phyloP scores from a whole-genome alignment of 2,329 filamentous ascomycete genomes.

The Aureobasidium vineae region DNA sequence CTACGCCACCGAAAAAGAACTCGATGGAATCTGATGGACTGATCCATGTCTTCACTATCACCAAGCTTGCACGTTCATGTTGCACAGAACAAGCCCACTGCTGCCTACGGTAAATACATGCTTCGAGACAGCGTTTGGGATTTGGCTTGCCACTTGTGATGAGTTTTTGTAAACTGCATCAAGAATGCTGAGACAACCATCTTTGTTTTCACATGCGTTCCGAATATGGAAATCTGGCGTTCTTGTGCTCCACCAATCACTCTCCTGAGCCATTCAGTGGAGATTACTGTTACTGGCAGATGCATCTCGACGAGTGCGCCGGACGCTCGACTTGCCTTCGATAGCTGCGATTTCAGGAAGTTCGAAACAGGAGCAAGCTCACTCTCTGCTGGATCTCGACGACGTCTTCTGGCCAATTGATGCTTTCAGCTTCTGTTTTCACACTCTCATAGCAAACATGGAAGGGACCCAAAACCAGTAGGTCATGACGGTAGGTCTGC shows the following conservation, averaged over 20 bases:
- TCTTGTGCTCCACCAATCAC: not conserved
- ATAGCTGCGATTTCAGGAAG: not conserved
- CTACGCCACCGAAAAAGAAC: constrained; percentile 10
- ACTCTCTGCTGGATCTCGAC: not conserved
- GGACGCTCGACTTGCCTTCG: not conserved
- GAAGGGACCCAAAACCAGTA: not conserved
- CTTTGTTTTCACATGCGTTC: not conserved
- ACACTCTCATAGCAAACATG: not conserved
- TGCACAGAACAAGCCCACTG: not conserved
- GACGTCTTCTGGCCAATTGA: not conserved
- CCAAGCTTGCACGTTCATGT: not conserved
- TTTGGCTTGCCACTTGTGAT: not conserved
- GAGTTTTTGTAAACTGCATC: not conserved
- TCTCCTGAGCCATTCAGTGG: not conserved
- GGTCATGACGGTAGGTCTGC: not conserved
- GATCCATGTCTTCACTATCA: not conserved
- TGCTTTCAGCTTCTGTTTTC: not conserved
- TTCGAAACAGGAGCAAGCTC: not conserved
- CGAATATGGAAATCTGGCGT: not conserved
- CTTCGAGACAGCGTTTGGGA: not conserved
- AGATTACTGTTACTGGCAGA: not conserved
- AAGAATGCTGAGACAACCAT: not conserved
- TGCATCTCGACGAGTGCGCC: not conserved
- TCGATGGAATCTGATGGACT: constrained; percentile 6
- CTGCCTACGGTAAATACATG: not conserved